Evolutionary conservation across 78 protist genomes (phyloP).

Genomic region (Cavenderia fasciculata): DNA sequence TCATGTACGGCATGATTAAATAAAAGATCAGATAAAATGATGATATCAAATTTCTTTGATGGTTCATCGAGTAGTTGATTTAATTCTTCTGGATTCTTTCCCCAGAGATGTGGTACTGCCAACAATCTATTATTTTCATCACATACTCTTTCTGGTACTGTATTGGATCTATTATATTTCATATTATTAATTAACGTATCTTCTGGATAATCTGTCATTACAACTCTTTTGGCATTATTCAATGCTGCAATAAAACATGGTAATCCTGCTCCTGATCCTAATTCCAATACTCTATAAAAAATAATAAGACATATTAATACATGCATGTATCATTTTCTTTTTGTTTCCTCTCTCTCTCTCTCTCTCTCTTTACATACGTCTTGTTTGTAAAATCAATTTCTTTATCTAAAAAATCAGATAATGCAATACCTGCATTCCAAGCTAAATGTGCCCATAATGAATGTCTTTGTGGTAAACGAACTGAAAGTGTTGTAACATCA

Average conservation of each 20-base stretch:
- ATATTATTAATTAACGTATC: constrained; percentile 13
- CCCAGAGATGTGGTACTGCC: constrained; percentile 49
- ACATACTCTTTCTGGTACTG: constrained; percentile 3
- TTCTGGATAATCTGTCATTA: constrained; percentile 65
- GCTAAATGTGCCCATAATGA: constrained; percentile 71
- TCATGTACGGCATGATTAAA: constrained; percentile 41
- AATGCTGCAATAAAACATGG: constrained; percentile 59
- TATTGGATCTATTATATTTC: constrained; percentile 21
- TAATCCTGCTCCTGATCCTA: constrained; percentile 72
- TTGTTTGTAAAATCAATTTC: constrained; percentile 37
- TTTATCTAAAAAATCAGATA: constrained; percentile 42
- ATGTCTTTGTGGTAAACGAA: constrained; percentile 53
- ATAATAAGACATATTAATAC: no score
- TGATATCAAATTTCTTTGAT: constrained; percentile 40
- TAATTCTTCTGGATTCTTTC: constrained; percentile 37
- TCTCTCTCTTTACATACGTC: constrained; percentile 32
- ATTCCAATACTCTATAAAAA: constrained; percentile 42
- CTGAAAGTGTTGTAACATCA: constrained; percentile 1
- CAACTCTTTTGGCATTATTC: constrained; percentile 40
- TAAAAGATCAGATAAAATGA: constrained; percentile 59
- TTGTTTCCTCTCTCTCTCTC: no score
- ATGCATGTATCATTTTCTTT: no score
- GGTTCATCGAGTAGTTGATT: constrained; percentile 15
- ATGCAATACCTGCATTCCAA: constrained; percentile 69
- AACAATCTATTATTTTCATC: constrained; percentile 10